A percentile compares a stretch with the other conserved stretches of the same genome.
phyloP scores from a whole-genome alignment of 2,329 filamentous ascomycete genomes.

The Trichoderma sp. region DNA sequence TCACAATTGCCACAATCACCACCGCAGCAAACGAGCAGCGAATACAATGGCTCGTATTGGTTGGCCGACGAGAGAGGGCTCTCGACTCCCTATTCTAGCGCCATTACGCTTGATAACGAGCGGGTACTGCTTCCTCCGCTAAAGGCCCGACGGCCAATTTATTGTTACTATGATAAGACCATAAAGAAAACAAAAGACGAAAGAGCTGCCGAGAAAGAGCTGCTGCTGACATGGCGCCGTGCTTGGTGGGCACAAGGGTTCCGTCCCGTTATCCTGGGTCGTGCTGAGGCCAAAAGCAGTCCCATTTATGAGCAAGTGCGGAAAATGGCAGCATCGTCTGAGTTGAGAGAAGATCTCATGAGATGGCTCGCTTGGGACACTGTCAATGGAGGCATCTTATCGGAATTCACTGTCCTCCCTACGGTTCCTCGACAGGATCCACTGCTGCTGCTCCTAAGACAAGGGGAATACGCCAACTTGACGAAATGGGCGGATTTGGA shows the following conservation, averaged over 20 bases:
- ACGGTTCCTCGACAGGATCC: constrained; percentile 75
- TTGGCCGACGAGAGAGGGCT: constrained; percentile 88
- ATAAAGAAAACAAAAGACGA: constrained; percentile 59
- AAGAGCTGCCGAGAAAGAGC: constrained; percentile 69
- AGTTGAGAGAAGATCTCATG: constrained; percentile 68
- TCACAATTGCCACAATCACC: constrained; percentile 72
- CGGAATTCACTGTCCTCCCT: constrained; percentile 76
- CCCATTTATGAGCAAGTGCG: constrained; percentile 73
- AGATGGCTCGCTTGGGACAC: constrained; percentile 91
- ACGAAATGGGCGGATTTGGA: constrained; percentile 72
- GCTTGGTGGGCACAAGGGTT: constrained; percentile 97
- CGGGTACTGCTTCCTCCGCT: constrained; percentile 80
- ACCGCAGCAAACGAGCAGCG: constrained; percentile 73
- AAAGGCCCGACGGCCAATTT: constrained; percentile 67
- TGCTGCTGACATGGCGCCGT: constrained; percentile 83
- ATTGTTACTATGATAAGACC: constrained; percentile 83
- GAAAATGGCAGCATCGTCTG: constrained; percentile 55
- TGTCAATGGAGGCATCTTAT: constrained; percentile 80
- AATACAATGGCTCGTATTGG: constrained; percentile 77
- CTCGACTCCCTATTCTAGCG: constrained; percentile 77
- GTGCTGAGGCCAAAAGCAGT: constrained; percentile 78
- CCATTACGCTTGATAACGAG: constrained; percentile 75
- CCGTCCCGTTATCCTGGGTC: constrained; percentile 74
- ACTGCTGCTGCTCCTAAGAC: constrained; percentile 68
- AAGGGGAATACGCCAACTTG: constrained; percentile 69